These are phyloP conservation scores for Ophiostoma sp. DNA, from an alignment of 2,329 filamentous ascomycete species.

Conservation along the genomic window DNA sequence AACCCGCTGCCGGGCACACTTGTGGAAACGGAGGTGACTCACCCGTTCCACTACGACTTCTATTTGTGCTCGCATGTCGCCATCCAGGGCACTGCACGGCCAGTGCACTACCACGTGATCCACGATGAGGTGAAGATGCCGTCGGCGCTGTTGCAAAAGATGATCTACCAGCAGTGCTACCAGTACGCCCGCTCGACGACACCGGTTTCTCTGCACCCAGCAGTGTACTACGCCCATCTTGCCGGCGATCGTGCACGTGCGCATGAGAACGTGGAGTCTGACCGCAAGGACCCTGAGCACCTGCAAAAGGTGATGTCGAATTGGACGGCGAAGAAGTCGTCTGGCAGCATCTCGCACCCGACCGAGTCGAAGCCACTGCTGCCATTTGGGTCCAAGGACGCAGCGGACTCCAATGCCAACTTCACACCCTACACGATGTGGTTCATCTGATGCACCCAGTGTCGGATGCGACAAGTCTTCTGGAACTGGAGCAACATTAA, in stretches of 20 bases:
- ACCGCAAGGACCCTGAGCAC: slow-evolving; percentile 41
- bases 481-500: not conserved
- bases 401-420: slow-evolving; percentile 22
- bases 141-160: slow-evolving; percentile 67
- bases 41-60: slow-evolving; percentile 87
- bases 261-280: slow-evolving; percentile 56
- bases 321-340: slow-evolving; percentile 38
- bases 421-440: slow-evolving; percentile 41
- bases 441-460: slow-evolving; percentile 35
- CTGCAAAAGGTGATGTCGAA: slow-evolving; percentile 40
- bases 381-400: slow-evolving; percentile 29
- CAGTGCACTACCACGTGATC: slow-evolving; percentile 87
- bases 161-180: slow-evolving; percentile 94
- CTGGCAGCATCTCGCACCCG: slow-evolving; percentile 26
- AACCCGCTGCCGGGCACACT: slow-evolving; percentile 80
- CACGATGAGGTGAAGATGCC: slow-evolving; percentile 68
- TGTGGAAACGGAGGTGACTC: slow-evolving; percentile 83
- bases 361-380: slow-evolving; percentile 31
- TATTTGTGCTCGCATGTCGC: slow-evolving; percentile 61
- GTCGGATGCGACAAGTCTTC: not conserved
- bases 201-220: slow-evolving; percentile 80
- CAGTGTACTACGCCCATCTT: slow-evolving; percentile 93
- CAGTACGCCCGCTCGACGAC: slow-evolving; percentile 90
- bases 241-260: slow-evolving; percentile 72
- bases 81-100: slow-evolving; percentile 89